phyloP scores from a whole-genome alignment of 805 yeast genomes.

The Starmerella scarabaei region DNA sequence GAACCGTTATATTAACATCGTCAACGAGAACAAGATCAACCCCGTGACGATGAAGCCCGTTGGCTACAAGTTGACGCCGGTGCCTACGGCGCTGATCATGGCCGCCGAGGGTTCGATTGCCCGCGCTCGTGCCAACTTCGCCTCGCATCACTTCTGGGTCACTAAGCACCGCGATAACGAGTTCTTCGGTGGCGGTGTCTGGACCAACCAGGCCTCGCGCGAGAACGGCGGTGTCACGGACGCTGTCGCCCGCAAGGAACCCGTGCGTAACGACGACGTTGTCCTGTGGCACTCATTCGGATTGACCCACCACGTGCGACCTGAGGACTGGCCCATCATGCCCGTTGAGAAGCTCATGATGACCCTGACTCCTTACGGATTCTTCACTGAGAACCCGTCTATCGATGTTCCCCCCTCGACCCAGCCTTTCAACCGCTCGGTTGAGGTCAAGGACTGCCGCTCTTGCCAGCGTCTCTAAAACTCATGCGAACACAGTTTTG shows the following conservation, averaged over 20 bases:
- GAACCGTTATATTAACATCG: conserved; percentile 59
- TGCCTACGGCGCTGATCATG: conserved; percentile 63
- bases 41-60: conserved; percentile 59
- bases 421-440: conserved; percentile 57
- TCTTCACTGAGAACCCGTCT: conserved; percentile 70
- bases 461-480: conserved; percentile 19
- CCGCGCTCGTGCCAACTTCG: conserved; percentile 57
- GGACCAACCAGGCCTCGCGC: conserved; percentile 71
- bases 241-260: conserved; percentile 35
- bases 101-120: conserved; percentile 53
- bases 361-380: conserved; percentile 54
- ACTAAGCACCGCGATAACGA: conserved; percentile 62
- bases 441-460: conserved; percentile 21
- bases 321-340: conserved; percentile 84
- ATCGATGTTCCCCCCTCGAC: conserved; percentile 61
- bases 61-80: conserved; percentile 61
- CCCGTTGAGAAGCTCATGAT: conserved; percentile 65
- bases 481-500: conserved; percentile 20
- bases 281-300: conserved; percentile 76
- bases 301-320: conserved; percentile 56
- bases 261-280: conserved; percentile 51
- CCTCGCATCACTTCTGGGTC: conserved; percentile 71
- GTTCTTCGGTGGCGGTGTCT: conserved; percentile 71
- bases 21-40: conserved; percentile 60
- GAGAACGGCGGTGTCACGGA: conserved; percentile 33